phyloP scores from a whole-genome alignment of 495 filamentous ascomycete genomes.

The Penicillium simplicissimum region DNA sequence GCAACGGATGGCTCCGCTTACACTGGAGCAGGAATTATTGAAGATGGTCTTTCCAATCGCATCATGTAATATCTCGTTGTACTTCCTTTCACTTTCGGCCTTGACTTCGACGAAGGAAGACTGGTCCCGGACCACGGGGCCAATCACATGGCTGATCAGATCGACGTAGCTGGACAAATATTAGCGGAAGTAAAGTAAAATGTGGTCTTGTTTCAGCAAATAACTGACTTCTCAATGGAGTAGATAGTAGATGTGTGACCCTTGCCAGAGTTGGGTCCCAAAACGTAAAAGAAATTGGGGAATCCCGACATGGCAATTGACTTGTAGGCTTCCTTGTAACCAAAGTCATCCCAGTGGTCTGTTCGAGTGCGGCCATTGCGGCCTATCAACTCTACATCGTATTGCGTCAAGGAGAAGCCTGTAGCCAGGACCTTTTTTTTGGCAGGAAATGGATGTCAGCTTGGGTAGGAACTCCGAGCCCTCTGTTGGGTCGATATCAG shows the following conservation, averaged over 20 bases:
- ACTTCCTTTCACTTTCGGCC: background rate
- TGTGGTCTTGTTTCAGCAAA: too few relatives aligned
- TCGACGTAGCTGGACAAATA: slow-evolving; percentile 9
- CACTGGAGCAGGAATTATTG: slow-evolving; percentile 4
- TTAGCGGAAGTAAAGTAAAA: background rate
- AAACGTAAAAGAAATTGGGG: slow-evolving; percentile 32
- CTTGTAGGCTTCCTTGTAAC: slow-evolving; percentile 23
- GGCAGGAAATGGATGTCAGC: too few relatives aligned
- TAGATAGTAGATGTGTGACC: slow-evolving; percentile 30
- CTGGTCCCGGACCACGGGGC: slow-evolving; percentile 5
- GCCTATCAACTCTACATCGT: slow-evolving; percentile 10
- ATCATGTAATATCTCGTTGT: background rate
- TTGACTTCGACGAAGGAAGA: slow-evolving; percentile 14
- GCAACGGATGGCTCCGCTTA: background rate
- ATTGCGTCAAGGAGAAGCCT: slow-evolving; percentile 17
- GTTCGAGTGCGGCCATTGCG: slow-evolving; percentile 13
- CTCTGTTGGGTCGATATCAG: too few relatives aligned
- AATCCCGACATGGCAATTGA: slow-evolving; percentile 29
- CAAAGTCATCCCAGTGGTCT: slow-evolving; percentile 9
- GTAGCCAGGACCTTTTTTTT: slow-evolving; percentile 14
- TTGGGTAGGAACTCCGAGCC: too few relatives aligned
- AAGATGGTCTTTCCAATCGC: slow-evolving; percentile 3
- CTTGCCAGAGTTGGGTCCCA: slow-evolving; percentile 30
- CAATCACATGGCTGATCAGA: slow-evolving; percentile 12
- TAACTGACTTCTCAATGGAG: slow-evolving; percentile 52